A percentile compares a stretch with the other conserved stretches of the same genome.
These are phyloP conservation scores for Myxozyma mucilagina DNA, from an alignment of 805 yeast species.

Conservation along the genomic window DNA sequence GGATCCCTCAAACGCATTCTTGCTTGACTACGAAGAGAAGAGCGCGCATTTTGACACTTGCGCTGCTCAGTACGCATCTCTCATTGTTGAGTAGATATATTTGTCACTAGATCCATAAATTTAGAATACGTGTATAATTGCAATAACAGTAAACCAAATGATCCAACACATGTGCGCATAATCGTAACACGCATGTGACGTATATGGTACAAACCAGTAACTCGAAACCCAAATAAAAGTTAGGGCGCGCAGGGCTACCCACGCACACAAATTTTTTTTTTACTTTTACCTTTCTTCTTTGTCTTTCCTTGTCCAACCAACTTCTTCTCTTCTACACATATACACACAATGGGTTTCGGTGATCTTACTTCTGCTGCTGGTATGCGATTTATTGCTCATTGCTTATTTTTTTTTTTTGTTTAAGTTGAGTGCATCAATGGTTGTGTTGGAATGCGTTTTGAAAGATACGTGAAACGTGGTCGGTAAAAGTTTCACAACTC, in stretches of 20 bases:
- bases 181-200: no score
- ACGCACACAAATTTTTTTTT: conserved; percentile 2
- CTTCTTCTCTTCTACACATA: background rate
- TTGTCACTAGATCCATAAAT: background rate
- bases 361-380: conserved; percentile 49
- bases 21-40: conserved; percentile 62
- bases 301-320: background rate
- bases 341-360: conserved; percentile 45
- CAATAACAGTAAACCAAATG: background rate
- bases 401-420: background rate
- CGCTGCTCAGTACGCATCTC: conserved; percentile 55
- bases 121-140: background rate
- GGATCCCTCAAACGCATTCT: conserved; percentile 58
- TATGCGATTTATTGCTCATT: conserved; percentile 30
- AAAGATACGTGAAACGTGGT: background rate
- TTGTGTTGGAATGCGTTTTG: background rate
- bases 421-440: background rate
- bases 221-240: background rate
- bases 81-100: conserved; percentile 21
- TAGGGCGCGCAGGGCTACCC: background rate
- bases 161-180: background rate
- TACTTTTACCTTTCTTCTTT: background rate
- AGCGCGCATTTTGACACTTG: conserved; percentile 65
- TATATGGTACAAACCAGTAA: background rate
- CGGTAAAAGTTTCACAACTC: background rate